phyloP scores from a whole-genome alignment of 176 grass and related monocot species.

The Carex scoparia region DNA sequence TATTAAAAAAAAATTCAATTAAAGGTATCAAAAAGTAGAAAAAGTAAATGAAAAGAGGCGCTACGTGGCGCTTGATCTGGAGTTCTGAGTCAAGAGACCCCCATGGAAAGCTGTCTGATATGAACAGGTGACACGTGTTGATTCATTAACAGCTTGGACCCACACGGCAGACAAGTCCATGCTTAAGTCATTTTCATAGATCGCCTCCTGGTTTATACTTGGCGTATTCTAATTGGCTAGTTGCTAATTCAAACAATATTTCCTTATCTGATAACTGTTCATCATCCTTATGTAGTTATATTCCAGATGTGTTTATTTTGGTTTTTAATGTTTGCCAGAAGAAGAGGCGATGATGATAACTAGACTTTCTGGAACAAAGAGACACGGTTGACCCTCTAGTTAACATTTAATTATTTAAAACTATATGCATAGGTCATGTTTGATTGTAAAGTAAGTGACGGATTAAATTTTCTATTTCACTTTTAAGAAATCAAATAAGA shows the following conservation, averaged over 20 bases:
- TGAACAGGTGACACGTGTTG: neutral
- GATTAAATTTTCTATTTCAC: too few species aligned
- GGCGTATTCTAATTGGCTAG: neutral
- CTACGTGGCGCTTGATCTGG: slow-evolving; percentile 12
- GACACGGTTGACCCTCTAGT: neutral
- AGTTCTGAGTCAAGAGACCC: neutral
- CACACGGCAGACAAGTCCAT: slow-evolving; percentile 16
- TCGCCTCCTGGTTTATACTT: neutral
- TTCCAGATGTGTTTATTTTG: neutral
- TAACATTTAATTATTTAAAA: neutral
- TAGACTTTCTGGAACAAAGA: neutral
- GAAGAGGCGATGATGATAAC: neutral
- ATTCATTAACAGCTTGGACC: neutral
- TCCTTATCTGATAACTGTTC: neutral
- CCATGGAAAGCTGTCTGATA: slow-evolving; percentile 9
- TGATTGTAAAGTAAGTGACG: too few species aligned
- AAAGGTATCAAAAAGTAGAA: neutral
- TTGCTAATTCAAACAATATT: neutral
- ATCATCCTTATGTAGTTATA: neutral
- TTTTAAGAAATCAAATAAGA: too few species aligned
- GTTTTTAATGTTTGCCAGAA: neutral
- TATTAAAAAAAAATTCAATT: neutral
- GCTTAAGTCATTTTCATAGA: neutral
- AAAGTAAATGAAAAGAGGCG: neutral
- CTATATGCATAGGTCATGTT: too few species aligned